Percentiles rank a stretch among this genome's conserved stretches.
Evolutionary conservation across 345 rosid species (phyloP).

Genomic region (Adansonia digitata): DNA sequence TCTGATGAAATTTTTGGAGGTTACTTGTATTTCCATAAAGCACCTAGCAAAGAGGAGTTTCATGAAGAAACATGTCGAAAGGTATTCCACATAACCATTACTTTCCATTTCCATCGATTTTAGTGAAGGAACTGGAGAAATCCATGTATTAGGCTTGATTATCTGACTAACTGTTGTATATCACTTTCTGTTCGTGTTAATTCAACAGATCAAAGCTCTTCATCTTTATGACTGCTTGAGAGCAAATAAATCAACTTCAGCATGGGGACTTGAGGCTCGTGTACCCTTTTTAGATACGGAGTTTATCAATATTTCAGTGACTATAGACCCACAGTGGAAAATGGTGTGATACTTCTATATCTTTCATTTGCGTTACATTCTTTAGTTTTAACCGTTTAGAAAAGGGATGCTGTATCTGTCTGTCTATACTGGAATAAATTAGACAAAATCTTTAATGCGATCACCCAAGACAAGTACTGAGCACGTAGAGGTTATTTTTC

Average conservation of each 20-base stretch:
- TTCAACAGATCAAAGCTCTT: not conserved
- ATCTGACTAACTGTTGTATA: not conserved
- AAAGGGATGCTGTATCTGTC: not conserved
- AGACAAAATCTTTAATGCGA: not conserved
- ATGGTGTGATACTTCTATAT: not conserved
- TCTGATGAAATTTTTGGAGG: no score
- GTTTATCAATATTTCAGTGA: not conserved
- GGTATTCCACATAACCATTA: not conserved
- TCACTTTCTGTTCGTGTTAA: conserved; percentile 7
- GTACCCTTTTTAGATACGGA: not conserved
- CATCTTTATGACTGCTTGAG: no score
- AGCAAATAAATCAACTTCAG: not conserved
- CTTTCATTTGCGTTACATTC: not conserved
- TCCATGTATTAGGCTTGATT: not conserved
- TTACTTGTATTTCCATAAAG: no score
- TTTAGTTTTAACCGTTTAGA: not conserved
- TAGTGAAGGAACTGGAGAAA: not conserved
- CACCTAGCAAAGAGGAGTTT: no score
- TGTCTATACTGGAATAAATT: not conserved
- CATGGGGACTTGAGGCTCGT: not conserved
- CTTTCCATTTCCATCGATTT: not conserved
- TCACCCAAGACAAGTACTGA: not conserved
- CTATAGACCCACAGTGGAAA: not conserved
- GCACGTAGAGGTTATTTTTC: not conserved
- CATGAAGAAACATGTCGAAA: no score